A percentile compares a stretch with the other conserved stretches of the same genome.
These are phyloP conservation scores for Kwoniella mangroviensis DNA, from an alignment of 768 basidiomycete genomes.

Conservation along the genomic window DNA sequence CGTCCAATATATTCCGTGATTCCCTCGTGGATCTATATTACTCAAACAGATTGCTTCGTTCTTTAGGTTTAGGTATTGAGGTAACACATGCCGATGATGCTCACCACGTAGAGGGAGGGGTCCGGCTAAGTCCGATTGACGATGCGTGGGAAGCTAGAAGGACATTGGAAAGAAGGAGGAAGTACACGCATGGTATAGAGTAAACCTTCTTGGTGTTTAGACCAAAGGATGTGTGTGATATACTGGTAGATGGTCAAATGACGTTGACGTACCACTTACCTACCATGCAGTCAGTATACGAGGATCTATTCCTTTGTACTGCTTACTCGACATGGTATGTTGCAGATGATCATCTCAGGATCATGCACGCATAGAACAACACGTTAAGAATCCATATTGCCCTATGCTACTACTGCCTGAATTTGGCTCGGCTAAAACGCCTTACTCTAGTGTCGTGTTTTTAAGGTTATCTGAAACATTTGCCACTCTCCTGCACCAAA, in stretches of 20 bases:
- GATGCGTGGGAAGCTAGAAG: slow-evolving; percentile 30
- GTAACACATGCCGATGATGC: neutral
- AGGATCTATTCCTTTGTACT: neutral
- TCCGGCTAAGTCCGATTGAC: slow-evolving; percentile 30
- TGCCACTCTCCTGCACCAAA: neutral
- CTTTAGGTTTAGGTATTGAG: neutral
- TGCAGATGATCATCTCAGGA: neutral
- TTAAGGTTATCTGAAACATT: slow-evolving; percentile 13
- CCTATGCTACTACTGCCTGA: neutral
- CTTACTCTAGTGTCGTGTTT: neutral
- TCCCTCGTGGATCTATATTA: slow-evolving; percentile 35
- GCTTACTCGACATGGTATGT: neutral
- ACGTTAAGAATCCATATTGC: neutral
- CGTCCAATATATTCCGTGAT: slow-evolving; percentile 53
- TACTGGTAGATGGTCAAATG: too few species aligned
- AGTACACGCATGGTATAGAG: slow-evolving; percentile 1
- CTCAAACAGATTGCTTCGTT: slow-evolving; percentile 19
- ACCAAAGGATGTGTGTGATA: too few species aligned
- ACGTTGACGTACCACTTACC: neutral
- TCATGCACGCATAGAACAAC: neutral
- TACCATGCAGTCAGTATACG: neutral
- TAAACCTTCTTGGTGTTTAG: neutral
- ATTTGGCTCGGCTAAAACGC: neutral
- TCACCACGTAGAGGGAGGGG: neutral
- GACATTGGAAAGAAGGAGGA: slow-evolving; percentile 19